phyloP scores from a whole-genome alignment of 108 stramenopile species.

The Skeletonema costatum region DNA sequence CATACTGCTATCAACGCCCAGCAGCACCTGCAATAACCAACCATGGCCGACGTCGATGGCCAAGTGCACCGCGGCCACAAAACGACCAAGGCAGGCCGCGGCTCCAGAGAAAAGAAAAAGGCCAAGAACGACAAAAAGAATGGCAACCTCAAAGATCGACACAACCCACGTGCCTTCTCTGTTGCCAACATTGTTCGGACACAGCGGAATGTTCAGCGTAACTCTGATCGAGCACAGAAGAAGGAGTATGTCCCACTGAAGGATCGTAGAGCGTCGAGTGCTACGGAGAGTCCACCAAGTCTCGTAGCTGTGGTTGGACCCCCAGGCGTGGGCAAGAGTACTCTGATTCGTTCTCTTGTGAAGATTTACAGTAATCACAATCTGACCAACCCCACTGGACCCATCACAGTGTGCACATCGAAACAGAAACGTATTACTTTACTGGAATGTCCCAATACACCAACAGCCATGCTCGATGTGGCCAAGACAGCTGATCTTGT shows the following conservation, averaged over 20 bases:
- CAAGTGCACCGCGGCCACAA: constrained; percentile 63
- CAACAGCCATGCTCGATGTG: constrained; percentile 96
- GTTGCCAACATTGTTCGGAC: constrained; percentile 94
- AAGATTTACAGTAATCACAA: constrained; percentile 96
- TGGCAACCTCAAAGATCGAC: constrained; percentile 68
- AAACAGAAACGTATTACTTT: constrained; percentile 94
- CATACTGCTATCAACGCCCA: neutral
- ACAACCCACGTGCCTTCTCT: constrained; percentile 94
- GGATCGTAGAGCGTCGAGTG: constrained; percentile 59
- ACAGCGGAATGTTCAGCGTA: constrained; percentile 93
- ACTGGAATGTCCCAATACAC: constrained; percentile 93
- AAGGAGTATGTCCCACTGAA: constrained; percentile 94
- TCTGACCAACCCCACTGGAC: constrained; percentile 83
- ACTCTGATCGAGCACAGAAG: constrained; percentile 92
- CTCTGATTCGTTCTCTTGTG: constrained; percentile 95
- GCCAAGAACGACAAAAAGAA: constrained; percentile 70
- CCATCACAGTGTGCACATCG: constrained; percentile 95
- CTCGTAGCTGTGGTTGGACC: constrained; percentile 97
- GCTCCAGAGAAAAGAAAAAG: constrained; percentile 85
- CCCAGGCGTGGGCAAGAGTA: constrained; percentile 91
- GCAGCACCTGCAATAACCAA: constrained; percentile 1
- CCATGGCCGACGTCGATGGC: constrained; percentile 22
- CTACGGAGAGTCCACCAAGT: constrained; percentile 77
- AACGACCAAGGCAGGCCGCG: constrained; percentile 76
- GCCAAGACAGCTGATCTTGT: constrained; percentile 98